Conservation (phyloP, 305 asterid genomes). For the Rubia occidens region DNA sequence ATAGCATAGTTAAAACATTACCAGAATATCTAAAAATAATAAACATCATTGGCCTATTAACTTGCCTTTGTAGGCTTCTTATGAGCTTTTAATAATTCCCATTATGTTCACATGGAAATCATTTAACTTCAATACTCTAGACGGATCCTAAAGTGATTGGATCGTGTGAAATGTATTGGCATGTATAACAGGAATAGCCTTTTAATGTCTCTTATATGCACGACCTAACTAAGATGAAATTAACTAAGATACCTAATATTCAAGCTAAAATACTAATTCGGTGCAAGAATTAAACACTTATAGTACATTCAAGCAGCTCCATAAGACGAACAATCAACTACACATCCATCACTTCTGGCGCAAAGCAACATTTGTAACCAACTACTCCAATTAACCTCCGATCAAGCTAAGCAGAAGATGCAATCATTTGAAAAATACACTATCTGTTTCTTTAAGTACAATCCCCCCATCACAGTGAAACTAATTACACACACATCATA, state of each 20-base stretch:
- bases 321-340: background rate
- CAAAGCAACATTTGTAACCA: background rate
- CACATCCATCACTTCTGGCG: background rate
- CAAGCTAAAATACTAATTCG: background rate
- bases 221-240: background rate
- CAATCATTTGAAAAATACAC: background rate
- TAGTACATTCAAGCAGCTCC: background rate
- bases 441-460: background rate
- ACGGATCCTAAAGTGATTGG: background rate
- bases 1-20: conserved; percentile 3
- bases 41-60: background rate
- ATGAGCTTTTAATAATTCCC: background rate
- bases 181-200: background rate
- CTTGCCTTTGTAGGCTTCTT: background rate
- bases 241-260: background rate
- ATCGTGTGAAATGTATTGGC: background rate
- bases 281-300: background rate
- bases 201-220: background rate
- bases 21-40: background rate
- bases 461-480: background rate
- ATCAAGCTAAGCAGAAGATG: background rate
- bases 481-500: background rate
- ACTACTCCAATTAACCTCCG: conserved; percentile 1
- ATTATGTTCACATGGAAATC: conserved; percentile 1
- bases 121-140: background rate